Evolutionary conservation across 1,284 basidiomycete species (phyloP), one percentile per base, ranked within the genome.

Genomic region (Tylopilus sp.): DNA sequence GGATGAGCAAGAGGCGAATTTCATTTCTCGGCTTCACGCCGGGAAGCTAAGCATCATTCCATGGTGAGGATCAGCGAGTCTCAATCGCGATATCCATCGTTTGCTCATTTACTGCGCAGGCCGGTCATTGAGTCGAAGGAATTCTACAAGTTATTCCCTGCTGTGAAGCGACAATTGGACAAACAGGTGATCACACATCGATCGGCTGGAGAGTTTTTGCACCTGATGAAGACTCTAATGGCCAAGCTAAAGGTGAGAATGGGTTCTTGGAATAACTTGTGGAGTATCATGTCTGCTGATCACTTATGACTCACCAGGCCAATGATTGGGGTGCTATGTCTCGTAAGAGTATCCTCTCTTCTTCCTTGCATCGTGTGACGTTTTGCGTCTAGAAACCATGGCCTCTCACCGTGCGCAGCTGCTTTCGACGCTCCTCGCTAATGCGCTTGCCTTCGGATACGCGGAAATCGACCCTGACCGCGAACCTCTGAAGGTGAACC

Each of bases 271-370:
- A n/a, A n/a, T n/a, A n/a, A n/a, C n/a, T n/a, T n/a, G n/a, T n/a
- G n/a, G n/a, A n/a, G n/a, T n/a, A n/a, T n/a, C n/a, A n/a, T n/a
- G n/a, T n/a, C n/a, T n/a, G n/a, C n/a, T n/a, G n/a, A n/a, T n/a
- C n/a, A n/a, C n/a, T n/a, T 54, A 12, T 51, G 29, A 8, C 28
- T 28, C 31, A 41, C 20, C 33, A 82, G 80, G 74, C 75, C 1
- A 82, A 82, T 52, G 80, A 83, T 51, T 83, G 81, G 81, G 78
- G 80, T 12, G 71, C 81, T 0, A 63, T 82, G n/a, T 75, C 77
- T 47, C 80, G 81, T 82, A n/a, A n/a, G n/a, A n/a, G n/a, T n/a
- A n/a, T n/a, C n/a, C n/a, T n/a, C n/a, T n/a, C n/a, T n/a, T n/a
- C n/a, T n/a, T n/a, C n/a, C n/a, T n/a, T n/a, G n/a, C n/a, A n/a